A percentile compares a stretch with the other conserved stretches of the same genome.
Conservation (phyloP, 768 basidiomycete genomes). For the Boletus tomentosulus region DNA sequence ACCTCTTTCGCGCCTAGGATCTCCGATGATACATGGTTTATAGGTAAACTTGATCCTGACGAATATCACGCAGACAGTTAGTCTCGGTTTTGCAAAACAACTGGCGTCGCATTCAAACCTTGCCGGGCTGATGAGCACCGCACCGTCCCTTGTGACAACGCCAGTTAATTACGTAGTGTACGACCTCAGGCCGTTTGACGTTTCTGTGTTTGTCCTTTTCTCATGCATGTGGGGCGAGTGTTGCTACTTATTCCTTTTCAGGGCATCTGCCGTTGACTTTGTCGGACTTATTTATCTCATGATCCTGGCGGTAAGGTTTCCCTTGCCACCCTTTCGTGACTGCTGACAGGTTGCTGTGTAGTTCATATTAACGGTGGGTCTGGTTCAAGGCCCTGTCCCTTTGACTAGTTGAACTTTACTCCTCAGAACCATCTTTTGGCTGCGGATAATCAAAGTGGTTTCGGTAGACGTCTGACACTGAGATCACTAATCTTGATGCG, state of each 20-base stretch:
- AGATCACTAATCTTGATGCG: conserved; percentile 39
- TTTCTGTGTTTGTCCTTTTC: conserved; percentile 46
- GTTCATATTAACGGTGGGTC: conserved; percentile 28
- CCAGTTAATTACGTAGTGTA: conserved; percentile 46
- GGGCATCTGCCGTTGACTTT: conserved; percentile 50
- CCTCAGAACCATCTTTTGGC: conserved; percentile 30
- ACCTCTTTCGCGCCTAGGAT: background rate
- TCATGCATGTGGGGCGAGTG: background rate
- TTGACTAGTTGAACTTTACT: background rate
- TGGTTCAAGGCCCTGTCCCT: background rate
- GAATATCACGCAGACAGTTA: conserved; percentile 35
- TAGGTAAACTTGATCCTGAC: conserved; percentile 34
- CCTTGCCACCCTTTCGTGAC: background rate
- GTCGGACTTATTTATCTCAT: conserved; percentile 53
- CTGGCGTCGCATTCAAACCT: conserved; percentile 28
- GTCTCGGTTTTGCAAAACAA: conserved; percentile 29
- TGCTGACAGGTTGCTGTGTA: conserved; percentile 7
- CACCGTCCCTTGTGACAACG: conserved; percentile 46
- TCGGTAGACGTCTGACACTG: conserved; percentile 37
- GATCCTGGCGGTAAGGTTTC: conserved; percentile 24
- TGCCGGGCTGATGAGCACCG: conserved; percentile 37
- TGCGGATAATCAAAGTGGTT: conserved; percentile 36
- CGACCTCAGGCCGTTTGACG: conserved; percentile 56
- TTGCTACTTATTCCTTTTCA: conserved; percentile 15
- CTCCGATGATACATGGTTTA: background rate